phyloP scores from a whole-genome alignment of 179 eudicot genomes.

The Silene coronaria region DNA sequence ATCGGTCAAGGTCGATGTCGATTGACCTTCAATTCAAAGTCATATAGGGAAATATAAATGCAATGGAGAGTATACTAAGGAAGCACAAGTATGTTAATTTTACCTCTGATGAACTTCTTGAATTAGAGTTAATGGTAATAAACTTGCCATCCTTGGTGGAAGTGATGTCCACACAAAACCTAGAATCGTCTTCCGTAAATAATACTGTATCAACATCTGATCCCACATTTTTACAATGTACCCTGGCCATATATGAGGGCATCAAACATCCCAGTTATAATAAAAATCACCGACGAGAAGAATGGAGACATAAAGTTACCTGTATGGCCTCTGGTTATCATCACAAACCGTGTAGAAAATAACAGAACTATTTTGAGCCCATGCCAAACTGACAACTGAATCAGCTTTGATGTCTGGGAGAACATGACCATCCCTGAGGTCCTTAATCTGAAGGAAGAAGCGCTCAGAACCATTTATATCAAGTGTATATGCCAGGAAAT shows the following conservation, averaged over 20 bases:
- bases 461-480: constrained; percentile 70
- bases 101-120: constrained; percentile 96
- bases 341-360: constrained; percentile 74
- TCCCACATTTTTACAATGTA: constrained; percentile 52
- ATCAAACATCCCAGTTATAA: constrained; percentile 22
- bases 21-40: too few relatives aligned
- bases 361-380: constrained; percentile 69
- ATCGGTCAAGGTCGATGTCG: too few relatives aligned
- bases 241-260: constrained; percentile 41
- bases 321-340: constrained; percentile 81
- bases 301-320: constrained; percentile 36
- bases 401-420: constrained; percentile 47
- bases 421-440: constrained; percentile 42
- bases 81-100: constrained; percentile 21
- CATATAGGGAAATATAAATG: not conserved
- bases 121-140: constrained; percentile 89
- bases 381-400: constrained; percentile 83
- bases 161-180: constrained; percentile 83
- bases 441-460: constrained; percentile 76
- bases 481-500: constrained; percentile 80
- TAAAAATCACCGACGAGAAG: constrained; percentile 14
- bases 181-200: constrained; percentile 67
- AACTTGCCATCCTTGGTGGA: constrained; percentile 93
- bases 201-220: constrained; percentile 43
- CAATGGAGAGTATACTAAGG: constrained; percentile 11